Evolutionary conservation across 129 eudicot genomes (phyloP).

Genomic region (Artemisia argyi): DNA sequence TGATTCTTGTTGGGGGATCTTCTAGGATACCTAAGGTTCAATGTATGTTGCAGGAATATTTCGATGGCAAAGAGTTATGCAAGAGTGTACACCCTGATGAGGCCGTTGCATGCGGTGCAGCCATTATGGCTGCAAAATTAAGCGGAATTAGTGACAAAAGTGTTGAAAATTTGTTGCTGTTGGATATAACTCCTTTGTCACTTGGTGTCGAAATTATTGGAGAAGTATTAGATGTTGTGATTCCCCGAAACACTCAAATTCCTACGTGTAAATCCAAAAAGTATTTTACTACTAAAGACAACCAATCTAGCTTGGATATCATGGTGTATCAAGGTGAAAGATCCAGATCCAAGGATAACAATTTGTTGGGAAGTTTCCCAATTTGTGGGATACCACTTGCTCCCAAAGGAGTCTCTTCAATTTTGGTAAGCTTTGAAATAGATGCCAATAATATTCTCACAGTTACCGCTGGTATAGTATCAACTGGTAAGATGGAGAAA

Average conservation of each 20-base stretch:
- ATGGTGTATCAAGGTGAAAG: slow-evolving; percentile 20
- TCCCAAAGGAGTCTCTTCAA: not conserved
- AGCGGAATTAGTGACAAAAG: not conserved
- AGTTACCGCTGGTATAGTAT: slow-evolving; percentile 14
- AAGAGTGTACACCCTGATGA: slow-evolving; percentile 18
- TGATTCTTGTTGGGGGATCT: slow-evolving; percentile 21
- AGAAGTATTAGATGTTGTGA: not conserved
- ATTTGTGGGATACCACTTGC: slow-evolving; percentile 13
- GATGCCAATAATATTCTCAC: slow-evolving; percentile 18
- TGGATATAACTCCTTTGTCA: slow-evolving; percentile 18
- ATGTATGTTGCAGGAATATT: slow-evolving; percentile 6
- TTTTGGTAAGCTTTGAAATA: slow-evolving; percentile 1
- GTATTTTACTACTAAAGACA: not conserved
- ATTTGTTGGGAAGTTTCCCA: not conserved
- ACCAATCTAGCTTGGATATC: not conserved
- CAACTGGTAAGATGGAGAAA: slow-evolving; percentile 16
- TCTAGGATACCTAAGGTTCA: slow-evolving; percentile 19
- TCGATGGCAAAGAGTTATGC: slow-evolving; percentile 4
- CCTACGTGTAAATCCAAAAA: not conserved
- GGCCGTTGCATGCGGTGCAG: slow-evolving; percentile 19
- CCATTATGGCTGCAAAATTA: slow-evolving; percentile 18
- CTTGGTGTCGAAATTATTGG: not conserved
- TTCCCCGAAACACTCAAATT: slow-evolving; percentile 17
- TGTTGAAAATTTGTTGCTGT: not conserved
- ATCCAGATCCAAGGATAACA: slow-evolving; percentile 14